Conservation (phyloP, 768 basidiomycete species). For the Boletus coccyginus region DNA sequence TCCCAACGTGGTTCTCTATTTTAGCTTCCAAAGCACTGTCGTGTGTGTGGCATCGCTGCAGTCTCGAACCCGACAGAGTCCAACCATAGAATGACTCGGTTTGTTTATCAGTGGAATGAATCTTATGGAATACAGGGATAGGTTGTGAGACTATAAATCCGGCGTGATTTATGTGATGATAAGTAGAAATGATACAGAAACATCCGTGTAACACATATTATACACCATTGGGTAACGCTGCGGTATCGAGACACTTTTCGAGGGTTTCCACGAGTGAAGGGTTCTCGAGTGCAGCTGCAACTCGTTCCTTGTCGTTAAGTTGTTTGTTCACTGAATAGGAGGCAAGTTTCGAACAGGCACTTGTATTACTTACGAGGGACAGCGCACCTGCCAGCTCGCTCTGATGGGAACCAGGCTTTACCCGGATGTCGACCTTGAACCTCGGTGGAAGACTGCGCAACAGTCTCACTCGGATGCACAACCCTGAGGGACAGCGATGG, state of each 20-base stretch:
- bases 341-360: neutral
- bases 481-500: slow-evolving; percentile 39
- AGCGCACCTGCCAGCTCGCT: slow-evolving; percentile 82
- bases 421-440: slow-evolving; percentile 91
- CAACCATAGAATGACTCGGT: too few relatives aligned
- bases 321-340: slow-evolving; percentile 85
- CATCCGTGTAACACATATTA: slow-evolving; percentile 3
- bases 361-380: neutral
- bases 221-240: slow-evolving; percentile 4
- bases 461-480: slow-evolving; percentile 93
- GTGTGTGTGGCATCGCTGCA: too few relatives aligned
- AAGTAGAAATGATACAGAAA: neutral
- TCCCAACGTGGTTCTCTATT: too few relatives aligned
- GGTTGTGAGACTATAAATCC: too few relatives aligned
- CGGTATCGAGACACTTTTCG: slow-evolving; percentile 66
- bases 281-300: slow-evolving; percentile 96
- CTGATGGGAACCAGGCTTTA: slow-evolving; percentile 95
- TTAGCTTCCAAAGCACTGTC: too few relatives aligned
- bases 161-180: neutral
- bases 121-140: too few relatives aligned
- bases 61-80: too few relatives aligned
- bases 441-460: slow-evolving; percentile 86
- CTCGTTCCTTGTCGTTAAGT: slow-evolving; percentile 97
- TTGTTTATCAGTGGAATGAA: too few relatives aligned
- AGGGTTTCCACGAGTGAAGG: slow-evolving; percentile 80